Evolutionary conservation across 1,284 basidiomycete species (phyloP).

Genomic region (Papiliotrema nemorosa): DNA sequence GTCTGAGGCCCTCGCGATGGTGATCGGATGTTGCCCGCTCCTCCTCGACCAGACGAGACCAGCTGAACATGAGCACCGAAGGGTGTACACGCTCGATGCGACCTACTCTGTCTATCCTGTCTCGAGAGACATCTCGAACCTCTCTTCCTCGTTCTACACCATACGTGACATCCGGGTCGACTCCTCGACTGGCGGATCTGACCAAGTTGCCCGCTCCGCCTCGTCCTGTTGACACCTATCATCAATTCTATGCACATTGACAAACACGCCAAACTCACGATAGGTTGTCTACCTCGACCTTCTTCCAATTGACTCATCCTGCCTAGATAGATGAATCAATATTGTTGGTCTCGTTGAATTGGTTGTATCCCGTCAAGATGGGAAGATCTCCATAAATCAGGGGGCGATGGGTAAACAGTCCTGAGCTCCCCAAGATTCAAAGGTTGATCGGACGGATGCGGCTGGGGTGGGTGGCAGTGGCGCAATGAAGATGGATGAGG

Average conservation of each 20-base stretch:
- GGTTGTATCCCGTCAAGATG: not conserved
- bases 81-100: no score
- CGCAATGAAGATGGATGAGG: no score
- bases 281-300: conserved; percentile 27
- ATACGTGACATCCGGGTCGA: conserved; percentile 32
- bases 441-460: not conserved
- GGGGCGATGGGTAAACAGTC: not conserved
- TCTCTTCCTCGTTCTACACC: conserved; percentile 44
- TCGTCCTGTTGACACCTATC: conserved; percentile 45
- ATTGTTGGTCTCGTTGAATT: not conserved
- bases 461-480: not conserved
- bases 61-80: conserved; percentile 5
- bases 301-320: conserved; percentile 29
- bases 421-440: not conserved
- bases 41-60: conserved; percentile 48
- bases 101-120: conserved; percentile 29
- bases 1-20: conserved; percentile 37
- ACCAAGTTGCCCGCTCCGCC: conserved; percentile 49
- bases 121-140: conserved; percentile 19
- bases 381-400: not conserved
- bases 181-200: conserved; percentile 34
- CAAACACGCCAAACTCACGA: conserved; percentile 19
- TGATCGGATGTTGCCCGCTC: conserved; percentile 47
- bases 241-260: conserved; percentile 1
- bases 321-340: conserved; percentile 11